A percentile compares a stretch with the other conserved stretches of the same genome.
Evolutionary conservation across 345 rosid genomes (phyloP).

Genomic region (Linum usitatissimum): DNA sequence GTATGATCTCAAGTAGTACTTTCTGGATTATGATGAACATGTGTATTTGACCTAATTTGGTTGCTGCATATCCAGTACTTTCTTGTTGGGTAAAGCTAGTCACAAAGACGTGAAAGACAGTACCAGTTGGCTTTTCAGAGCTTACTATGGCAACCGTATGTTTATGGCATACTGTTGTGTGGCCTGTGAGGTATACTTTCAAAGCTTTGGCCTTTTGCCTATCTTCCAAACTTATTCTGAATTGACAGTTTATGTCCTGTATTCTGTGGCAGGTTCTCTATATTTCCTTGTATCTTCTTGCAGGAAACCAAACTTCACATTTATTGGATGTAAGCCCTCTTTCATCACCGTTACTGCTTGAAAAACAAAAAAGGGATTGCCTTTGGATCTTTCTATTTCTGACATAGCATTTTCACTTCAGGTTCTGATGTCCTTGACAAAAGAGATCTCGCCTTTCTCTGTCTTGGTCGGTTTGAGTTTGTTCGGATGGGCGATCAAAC

Average conservation of each 20-base stretch:
- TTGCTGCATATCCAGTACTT: constrained; percentile 51
- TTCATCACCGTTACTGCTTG: constrained; percentile 1
- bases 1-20: constrained; percentile 19
- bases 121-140: constrained; percentile 79
- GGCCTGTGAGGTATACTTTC: constrained; percentile 73
- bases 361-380: neutral
- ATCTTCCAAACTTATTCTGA: neutral
- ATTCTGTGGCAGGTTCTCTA: constrained; percentile 57
- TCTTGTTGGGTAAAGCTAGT: constrained; percentile 73
- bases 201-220: neutral
- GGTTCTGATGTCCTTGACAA: constrained; percentile 39
- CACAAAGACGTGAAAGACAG: constrained; percentile 96
- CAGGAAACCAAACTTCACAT: constrained; percentile 44
- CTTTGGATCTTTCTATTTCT: constrained; percentile 10
- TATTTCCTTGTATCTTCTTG: constrained; percentile 59
- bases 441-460: constrained; percentile 38
- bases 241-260: neutral
- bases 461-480: constrained; percentile 44
- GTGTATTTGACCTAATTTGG: neutral
- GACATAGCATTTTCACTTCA: constrained; percentile 19
- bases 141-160: constrained; percentile 85
- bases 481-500: constrained; percentile 84
- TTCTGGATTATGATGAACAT: neutral
- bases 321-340: constrained; percentile 45
- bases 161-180: constrained; percentile 90